Evolutionary conservation across 2,329 filamentous ascomycete species (phyloP).

Genomic region (Ascochyta lentis): DNA sequence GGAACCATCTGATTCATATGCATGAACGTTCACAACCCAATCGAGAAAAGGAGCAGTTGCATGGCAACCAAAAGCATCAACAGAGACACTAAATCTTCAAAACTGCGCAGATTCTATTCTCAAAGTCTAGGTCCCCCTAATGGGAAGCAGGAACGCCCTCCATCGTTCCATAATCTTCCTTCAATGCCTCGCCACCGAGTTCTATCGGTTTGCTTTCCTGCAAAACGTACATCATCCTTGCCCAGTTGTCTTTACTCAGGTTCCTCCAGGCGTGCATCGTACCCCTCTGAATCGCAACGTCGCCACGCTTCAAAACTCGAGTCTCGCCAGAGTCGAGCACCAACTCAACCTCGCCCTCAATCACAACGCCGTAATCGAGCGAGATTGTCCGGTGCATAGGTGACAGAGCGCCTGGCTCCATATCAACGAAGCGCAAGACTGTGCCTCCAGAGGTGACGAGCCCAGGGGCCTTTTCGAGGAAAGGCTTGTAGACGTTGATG

Average conservation of each 20-base stretch:
- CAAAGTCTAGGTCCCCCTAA: conserved; percentile 10
- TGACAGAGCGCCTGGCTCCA: conserved; percentile 35
- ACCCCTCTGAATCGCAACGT: conserved; percentile 47
- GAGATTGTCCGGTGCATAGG: conserved; percentile 50
- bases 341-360: conserved; percentile 48
- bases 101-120: not conserved
- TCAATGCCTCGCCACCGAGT: conserved; percentile 31
- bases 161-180: conserved; percentile 42
- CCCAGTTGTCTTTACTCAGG: conserved; percentile 34
- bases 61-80: too few relatives aligned
- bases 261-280: conserved; percentile 51
- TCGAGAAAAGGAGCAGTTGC: not conserved
- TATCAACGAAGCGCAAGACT: conserved; percentile 51
- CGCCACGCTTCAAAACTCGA: conserved; percentile 42
- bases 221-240: conserved; percentile 42
- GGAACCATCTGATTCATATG: not conserved
- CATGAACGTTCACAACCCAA: not conserved
- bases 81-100: not conserved
- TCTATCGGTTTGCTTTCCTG: conserved; percentile 37
- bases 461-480: conserved; percentile 55
- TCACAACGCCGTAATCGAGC: conserved; percentile 49
- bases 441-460: conserved; percentile 56
- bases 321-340: conserved; percentile 48
- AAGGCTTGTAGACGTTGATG: conserved; percentile 53
- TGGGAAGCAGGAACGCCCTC: conserved; percentile 38